Evolutionary conservation across 805 yeast species (phyloP).

Genomic region (Kodamaea lidongshanica): DNA sequence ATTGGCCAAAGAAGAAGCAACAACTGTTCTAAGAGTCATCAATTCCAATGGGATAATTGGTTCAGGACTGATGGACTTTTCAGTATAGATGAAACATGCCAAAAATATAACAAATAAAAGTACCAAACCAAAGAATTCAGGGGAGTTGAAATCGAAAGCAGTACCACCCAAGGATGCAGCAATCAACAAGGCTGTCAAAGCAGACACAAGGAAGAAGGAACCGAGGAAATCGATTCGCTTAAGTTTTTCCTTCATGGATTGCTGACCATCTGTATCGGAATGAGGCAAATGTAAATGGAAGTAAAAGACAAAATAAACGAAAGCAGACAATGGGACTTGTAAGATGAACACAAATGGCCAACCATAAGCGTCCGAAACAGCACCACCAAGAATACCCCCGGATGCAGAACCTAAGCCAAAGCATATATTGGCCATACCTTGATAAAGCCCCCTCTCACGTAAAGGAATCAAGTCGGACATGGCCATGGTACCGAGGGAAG

Average conservation of each 20-base stretch:
- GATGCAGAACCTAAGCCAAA: slow-evolving; percentile 63
- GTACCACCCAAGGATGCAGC: slow-evolving; percentile 65
- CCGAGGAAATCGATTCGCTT: slow-evolving; percentile 65
- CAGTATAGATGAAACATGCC: slow-evolving; percentile 45
- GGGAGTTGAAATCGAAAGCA: slow-evolving; percentile 43
- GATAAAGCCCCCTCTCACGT: slow-evolving; percentile 73
- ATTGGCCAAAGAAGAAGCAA: slow-evolving; percentile 60
- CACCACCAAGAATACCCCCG: slow-evolving; percentile 46
- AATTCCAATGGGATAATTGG: slow-evolving; percentile 66
- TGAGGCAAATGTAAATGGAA: slow-evolving; percentile 42
- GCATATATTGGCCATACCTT: slow-evolving; percentile 72
- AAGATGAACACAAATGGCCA: slow-evolving; percentile 42
- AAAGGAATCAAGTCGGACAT: slow-evolving; percentile 72
- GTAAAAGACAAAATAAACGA: slow-evolving; percentile 35
- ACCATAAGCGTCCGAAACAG: slow-evolving; percentile 49
- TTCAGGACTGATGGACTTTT: slow-evolving; percentile 46
- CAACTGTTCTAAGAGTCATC: slow-evolving; percentile 51
- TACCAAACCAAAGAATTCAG: slow-evolving; percentile 31
- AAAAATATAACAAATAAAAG: slow-evolving; percentile 29
- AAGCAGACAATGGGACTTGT: slow-evolving; percentile 38
- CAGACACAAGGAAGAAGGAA: slow-evolving; percentile 49
- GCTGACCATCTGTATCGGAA: slow-evolving; percentile 49
- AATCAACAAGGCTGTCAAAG: slow-evolving; percentile 53
- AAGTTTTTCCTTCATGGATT: slow-evolving; percentile 42
- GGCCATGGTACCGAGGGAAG: slow-evolving; percentile 67